Evolutionary conservation across 805 yeast genomes (phyloP).

Genomic region (Candida succiphila): DNA sequence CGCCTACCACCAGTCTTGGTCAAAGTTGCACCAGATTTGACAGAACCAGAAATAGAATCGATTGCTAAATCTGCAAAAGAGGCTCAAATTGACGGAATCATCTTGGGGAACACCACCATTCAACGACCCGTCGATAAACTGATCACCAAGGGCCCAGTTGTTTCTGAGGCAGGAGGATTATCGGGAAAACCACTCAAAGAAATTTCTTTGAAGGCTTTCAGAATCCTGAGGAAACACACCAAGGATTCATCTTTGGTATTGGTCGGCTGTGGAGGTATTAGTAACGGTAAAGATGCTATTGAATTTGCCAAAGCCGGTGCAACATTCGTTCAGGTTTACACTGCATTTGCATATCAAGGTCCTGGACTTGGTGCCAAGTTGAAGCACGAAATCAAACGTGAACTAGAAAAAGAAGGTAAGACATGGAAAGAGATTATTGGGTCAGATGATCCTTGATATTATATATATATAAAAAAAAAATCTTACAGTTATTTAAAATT

Average conservation of each 20-base stretch:
- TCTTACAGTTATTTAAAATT: too few species aligned
- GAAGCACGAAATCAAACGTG: conserved; percentile 46
- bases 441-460: too few species aligned
- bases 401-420: conserved; percentile 62
- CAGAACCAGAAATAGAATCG: conserved; percentile 68
- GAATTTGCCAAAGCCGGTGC: conserved; percentile 95
- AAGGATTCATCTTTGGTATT: conserved; percentile 66
- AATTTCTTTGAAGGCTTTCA: conserved; percentile 60
- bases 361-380: conserved; percentile 69
- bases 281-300: conserved; percentile 78
- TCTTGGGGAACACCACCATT: conserved; percentile 86
- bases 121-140: conserved; percentile 58
- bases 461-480: conserved; percentile 13
- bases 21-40: conserved; percentile 89
- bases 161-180: conserved; percentile 71
- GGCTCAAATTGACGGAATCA: conserved; percentile 82
- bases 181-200: conserved; percentile 91
- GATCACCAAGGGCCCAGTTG: conserved; percentile 35
- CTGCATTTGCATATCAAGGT: conserved; percentile 87
- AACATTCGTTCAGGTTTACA: conserved; percentile 75
- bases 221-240: conserved; percentile 61
- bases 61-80: conserved; percentile 73
- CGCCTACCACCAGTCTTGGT: conserved; percentile 73
- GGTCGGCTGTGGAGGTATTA: conserved; percentile 92
- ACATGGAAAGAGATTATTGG: conserved; percentile 81